Percentiles rank a stretch among this genome's conserved stretches.
These are phyloP conservation scores for Lipomyces mesembrius DNA, from an alignment of 805 yeast species.

Conservation along the genomic window DNA sequence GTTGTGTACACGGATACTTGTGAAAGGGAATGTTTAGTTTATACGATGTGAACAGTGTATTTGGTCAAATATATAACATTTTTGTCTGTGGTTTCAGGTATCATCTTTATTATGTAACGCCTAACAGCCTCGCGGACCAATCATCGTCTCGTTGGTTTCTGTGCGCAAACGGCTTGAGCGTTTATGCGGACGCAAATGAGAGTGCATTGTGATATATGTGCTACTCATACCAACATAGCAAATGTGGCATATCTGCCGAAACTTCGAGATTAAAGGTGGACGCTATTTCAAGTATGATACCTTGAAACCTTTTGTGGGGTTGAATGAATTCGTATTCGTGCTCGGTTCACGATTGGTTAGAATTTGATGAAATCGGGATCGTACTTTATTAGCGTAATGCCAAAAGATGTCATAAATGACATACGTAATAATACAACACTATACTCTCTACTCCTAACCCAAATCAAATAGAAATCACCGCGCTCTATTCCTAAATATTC, in stretches of 20 bases:
- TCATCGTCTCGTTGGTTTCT: too few species aligned
- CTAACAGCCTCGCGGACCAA: too few species aligned
- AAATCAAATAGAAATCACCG: background rate
- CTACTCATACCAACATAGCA: too few species aligned
- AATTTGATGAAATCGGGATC: too few species aligned
- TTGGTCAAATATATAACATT: background rate
- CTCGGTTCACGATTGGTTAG: background rate
- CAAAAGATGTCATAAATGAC: background rate
- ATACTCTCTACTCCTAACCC: background rate
- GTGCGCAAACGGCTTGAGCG: too few species aligned
- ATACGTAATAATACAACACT: background rate
- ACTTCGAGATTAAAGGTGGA: constrained; percentile 59
- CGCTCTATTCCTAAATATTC: constrained; percentile 2
- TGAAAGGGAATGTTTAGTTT: background rate
- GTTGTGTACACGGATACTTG: background rate
- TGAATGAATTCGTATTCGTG: background rate
- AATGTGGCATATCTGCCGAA: too few species aligned
- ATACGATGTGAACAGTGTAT: too few species aligned
- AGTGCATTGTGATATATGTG: too few species aligned
- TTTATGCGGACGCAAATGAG: too few species aligned
- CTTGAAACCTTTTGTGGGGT: constrained; percentile 25
- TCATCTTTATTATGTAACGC: too few species aligned
- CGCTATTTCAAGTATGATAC: constrained; percentile 56
- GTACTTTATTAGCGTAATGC: too few species aligned
- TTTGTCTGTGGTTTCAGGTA: background rate